Base-by-base conservation (phyloP, 495 filamentous ascomycete species). In the Neurospora sp. region DNA sequence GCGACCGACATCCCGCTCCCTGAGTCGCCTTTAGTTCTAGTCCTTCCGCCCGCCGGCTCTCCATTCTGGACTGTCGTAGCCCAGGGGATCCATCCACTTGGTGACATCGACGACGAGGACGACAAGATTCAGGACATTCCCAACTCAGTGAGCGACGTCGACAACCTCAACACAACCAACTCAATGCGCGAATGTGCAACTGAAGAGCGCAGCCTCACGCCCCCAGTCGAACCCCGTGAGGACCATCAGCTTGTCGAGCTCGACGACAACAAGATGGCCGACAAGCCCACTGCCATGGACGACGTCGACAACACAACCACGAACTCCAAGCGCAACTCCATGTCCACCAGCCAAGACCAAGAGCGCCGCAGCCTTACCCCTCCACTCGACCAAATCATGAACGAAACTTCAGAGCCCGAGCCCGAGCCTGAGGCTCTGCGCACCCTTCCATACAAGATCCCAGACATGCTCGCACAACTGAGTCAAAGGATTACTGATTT, bases 231-330 rank as follows among this genome's bases (percentile, higher is more conserved):
- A 37, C 3, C 2, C 1, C 5, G 2, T 1, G 53, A 35, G 12
- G 27, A 35, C 0, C 5, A 61, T 1, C 53, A 4, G 4, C 5
- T 8, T 61, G 53, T 61, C 3, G 53, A 35, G 0, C 0, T 35
- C 14, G n/a, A 1, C 8, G 27, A 35, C 7, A 3, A 35, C 22
- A 6, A 3, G n/a, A n/a, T n/a, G n/a, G n/a, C n/a, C n/a, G 1
- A 27, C 4, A 27, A 59, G 0, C 22, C 22, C 2, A 1, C 2
- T 1, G 0, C 0, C 20, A 0, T 12, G 10, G 1, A 3, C 47
- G 10, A 27, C 47, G 4, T 14, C 22, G 10, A 8, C 20, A 14
- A 59, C 10, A 59, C 22, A 0, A 31, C 2, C 47, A 31, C 2
- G 2, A 59, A 1, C 47, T 5, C 9, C 20, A 1, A 22, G 0